Conservation (phyloP, 208 protist genomes). For the Trichomonas vaginalis region DNA sequence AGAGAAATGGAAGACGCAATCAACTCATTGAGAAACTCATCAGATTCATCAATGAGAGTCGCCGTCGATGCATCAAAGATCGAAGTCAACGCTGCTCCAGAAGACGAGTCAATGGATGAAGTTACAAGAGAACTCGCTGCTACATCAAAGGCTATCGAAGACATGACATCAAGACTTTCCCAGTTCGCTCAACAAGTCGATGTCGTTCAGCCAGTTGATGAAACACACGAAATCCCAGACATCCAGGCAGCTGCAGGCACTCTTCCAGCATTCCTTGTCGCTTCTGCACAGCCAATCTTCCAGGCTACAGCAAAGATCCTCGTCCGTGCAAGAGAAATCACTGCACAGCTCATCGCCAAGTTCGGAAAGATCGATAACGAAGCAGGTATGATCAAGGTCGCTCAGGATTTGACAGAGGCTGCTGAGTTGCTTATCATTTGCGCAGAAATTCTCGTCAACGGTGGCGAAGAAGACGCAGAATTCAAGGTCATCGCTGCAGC, state of each 20-base stretch:
- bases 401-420: background rate
- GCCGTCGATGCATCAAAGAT: background rate
- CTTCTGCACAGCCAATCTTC: background rate
- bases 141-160: background rate
- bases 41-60: background rate
- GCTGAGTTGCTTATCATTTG: background rate
- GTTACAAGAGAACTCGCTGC: background rate
- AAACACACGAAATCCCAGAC: background rate
- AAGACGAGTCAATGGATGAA: conserved; percentile 5
- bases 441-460: background rate
- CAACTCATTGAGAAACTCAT: background rate
- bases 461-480: background rate
- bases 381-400: background rate
- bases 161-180: background rate
- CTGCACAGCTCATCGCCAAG: background rate
- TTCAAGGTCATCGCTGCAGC: background rate
- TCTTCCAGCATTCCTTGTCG: background rate
- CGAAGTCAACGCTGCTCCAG: background rate
- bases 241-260: background rate
- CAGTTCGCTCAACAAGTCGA: background rate
- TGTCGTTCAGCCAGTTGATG: background rate
- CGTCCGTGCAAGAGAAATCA: background rate
- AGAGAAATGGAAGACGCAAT: background rate
- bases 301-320: background rate
- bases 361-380: background rate